These are phyloP conservation scores for Linum usitatissimum DNA, from an alignment of 345 rosid species.

Conservation along the genomic window DNA sequence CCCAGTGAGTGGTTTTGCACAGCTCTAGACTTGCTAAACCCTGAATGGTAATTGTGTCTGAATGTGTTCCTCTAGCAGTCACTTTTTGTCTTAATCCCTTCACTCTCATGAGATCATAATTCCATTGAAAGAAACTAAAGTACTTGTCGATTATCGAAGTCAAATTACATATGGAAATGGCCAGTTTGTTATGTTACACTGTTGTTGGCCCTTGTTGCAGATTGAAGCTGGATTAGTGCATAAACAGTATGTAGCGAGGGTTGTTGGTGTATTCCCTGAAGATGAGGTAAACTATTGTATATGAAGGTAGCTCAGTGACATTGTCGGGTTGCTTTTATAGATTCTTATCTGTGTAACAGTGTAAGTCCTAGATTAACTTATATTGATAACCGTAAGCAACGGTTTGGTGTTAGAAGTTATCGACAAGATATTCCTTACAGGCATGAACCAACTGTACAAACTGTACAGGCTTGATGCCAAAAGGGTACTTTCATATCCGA, in stretches of 20 bases:
- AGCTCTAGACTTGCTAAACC: not conserved
- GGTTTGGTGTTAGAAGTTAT: no score
- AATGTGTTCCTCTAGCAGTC: not conserved
- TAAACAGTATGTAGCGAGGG: slow-evolving; percentile 69
- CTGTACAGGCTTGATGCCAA: slow-evolving; percentile 66
- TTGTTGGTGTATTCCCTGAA: slow-evolving; percentile 66
- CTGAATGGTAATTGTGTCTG: not conserved
- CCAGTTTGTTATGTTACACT: not conserved
- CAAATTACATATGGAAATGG: not conserved
- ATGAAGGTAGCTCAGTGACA: not conserved
- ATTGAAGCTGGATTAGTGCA: slow-evolving; percentile 69
- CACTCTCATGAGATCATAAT: not conserved
- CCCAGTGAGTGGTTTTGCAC: not conserved
- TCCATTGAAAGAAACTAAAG: not conserved
- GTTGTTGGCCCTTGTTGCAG: slow-evolving; percentile 24
- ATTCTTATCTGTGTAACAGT: not conserved
- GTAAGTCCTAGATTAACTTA: no score
- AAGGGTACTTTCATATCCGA: slow-evolving; percentile 37
- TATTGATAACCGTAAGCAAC: no score
- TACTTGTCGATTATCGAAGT: not conserved
- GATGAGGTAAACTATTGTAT: slow-evolving; percentile 46
- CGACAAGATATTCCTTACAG: no score
- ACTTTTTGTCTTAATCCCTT: not conserved
- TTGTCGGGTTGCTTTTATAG: not conserved
- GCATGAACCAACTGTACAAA: no score